Evolutionary conservation across 2,329 filamentous ascomycete species (phyloP).

Genomic region (Calonectria montana): DNA sequence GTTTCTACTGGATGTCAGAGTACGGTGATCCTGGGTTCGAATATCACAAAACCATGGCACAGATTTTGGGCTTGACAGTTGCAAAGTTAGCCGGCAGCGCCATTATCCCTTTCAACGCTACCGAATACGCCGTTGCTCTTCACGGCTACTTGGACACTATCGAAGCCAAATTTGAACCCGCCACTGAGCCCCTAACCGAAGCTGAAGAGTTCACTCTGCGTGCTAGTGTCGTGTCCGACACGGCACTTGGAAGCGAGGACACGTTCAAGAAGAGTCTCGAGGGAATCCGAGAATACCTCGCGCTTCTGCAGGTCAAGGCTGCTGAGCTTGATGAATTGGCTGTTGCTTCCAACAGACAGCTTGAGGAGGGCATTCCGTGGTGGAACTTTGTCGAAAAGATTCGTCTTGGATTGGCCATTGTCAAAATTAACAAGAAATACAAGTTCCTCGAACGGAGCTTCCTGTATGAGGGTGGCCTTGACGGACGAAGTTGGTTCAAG

Average conservation of each 20-base stretch:
- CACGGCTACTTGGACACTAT: slow-evolving; percentile 63
- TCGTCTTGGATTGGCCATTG: slow-evolving; percentile 71
- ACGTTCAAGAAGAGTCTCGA: slow-evolving; percentile 54
- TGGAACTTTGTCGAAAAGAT: slow-evolving; percentile 80
- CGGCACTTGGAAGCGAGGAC: slow-evolving; percentile 49
- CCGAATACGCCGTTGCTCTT: slow-evolving; percentile 72
- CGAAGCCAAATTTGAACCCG: slow-evolving; percentile 58
- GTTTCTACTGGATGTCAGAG: slow-evolving; percentile 87
- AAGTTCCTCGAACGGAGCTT: slow-evolving; percentile 87
- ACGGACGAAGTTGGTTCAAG: slow-evolving; percentile 89
- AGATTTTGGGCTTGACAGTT: slow-evolving; percentile 71
- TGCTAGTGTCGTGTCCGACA: slow-evolving; percentile 35
- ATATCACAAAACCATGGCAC: slow-evolving; percentile 75
- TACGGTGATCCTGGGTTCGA: slow-evolving; percentile 78
- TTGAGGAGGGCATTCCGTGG: slow-evolving; percentile 74
- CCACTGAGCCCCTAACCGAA: slow-evolving; percentile 36
- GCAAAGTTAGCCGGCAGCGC: slow-evolving; percentile 71
- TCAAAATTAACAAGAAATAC: slow-evolving; percentile 80
- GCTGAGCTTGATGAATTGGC: slow-evolving; percentile 59
- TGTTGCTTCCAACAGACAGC: slow-evolving; percentile 54
- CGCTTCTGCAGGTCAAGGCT: slow-evolving; percentile 53
- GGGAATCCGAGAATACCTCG: slow-evolving; percentile 52
- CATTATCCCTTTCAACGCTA: slow-evolving; percentile 72
- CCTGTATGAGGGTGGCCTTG: slow-evolving; percentile 79
- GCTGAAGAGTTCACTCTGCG: slow-evolving; percentile 47